Conservation (phyloP, 2,329 filamentous ascomycete genomes). For the Trichoderma cornu-damae region DNA sequence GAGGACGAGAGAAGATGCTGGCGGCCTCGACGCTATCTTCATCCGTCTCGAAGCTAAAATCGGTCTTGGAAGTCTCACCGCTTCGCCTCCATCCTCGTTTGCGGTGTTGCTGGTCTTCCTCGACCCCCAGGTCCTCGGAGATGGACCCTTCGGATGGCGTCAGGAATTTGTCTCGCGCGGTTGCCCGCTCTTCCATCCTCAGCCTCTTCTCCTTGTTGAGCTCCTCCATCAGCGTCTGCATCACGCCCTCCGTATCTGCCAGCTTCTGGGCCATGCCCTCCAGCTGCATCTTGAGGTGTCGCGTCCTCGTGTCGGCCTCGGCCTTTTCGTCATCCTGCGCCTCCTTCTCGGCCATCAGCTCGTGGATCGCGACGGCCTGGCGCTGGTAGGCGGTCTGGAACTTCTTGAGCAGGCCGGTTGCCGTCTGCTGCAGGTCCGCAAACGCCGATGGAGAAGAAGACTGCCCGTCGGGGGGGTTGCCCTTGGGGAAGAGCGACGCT, state of each 20-base stretch:
- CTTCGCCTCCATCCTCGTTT: conserved; percentile 41
- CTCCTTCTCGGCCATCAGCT: conserved; percentile 50
- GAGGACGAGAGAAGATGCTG: conserved; percentile 57
- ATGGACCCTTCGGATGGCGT: conserved; percentile 38
- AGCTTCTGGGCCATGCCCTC: conserved; percentile 53
- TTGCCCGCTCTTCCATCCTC: conserved; percentile 36
- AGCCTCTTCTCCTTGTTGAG: conserved; percentile 48
- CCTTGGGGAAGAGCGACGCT: conserved; percentile 47
- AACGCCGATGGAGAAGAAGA: conserved; percentile 55
- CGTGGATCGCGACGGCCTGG: conserved; percentile 45
- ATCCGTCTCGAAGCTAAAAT: conserved; percentile 46
- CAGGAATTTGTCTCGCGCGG: conserved; percentile 26
- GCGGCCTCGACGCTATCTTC: conserved; percentile 47
- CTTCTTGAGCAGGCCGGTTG: conserved; percentile 48
- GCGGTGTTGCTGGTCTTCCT: conserved; percentile 40
- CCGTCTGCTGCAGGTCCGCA: conserved; percentile 57
- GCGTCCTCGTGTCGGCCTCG: conserved; percentile 48
- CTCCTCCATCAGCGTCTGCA: conserved; percentile 47
- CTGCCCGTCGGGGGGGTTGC: conserved; percentile 40
- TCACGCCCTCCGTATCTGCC: conserved; percentile 48
- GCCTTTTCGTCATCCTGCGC: conserved; percentile 51
- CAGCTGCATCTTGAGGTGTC: conserved; percentile 54
- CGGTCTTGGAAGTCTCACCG: conserved; percentile 40
- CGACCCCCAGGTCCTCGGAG: conserved; percentile 51
- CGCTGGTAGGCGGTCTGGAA: conserved; percentile 56